phyloP scores from a whole-genome alignment of 2,329 filamentous ascomycete species.

The Sclerotinia subarctica region DNA sequence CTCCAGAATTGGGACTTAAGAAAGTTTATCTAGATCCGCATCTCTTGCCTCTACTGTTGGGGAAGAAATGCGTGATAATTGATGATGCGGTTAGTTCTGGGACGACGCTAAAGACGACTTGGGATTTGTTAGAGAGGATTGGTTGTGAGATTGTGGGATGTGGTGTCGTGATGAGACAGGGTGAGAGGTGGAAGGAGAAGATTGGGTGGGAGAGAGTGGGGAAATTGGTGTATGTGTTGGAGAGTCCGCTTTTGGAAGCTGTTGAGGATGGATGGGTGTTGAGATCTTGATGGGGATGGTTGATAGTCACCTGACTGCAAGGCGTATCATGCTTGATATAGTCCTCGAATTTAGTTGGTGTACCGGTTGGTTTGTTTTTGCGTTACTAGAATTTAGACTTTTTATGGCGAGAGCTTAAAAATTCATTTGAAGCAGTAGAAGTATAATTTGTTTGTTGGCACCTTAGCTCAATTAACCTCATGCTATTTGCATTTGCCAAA shows the following conservation, averaged over 20 bases:
- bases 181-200: constrained; percentile 27
- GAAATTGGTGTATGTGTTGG: constrained; percentile 30
- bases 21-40: constrained; percentile 33
- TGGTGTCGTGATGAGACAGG: constrained; percentile 36
- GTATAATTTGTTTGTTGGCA: not conserved
- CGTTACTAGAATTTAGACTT: not conserved
- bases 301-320: not conserved
- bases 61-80: constrained; percentile 30
- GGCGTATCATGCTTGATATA: not conserved
- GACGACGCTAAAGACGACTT: constrained; percentile 31
- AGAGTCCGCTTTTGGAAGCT: constrained; percentile 31
- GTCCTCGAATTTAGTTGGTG: not conserved
- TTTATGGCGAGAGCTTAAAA: too few relatives aligned
- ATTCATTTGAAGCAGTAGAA: not conserved
- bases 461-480: not conserved
- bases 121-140: constrained; percentile 33
- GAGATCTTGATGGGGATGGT: not conserved
- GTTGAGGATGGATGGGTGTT: constrained; percentile 32
- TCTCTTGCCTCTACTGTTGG: constrained; percentile 27
- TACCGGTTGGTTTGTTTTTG: not conserved
- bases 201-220: constrained; percentile 25
- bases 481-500: not conserved
- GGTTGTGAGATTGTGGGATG: constrained; percentile 27
- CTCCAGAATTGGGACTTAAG: constrained; percentile 27
- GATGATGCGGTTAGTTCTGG: constrained; percentile 36